Evolutionary conservation across 2,329 filamentous ascomycete species (phyloP), one percentile per base, ranked within the genome.

Genomic region (Neurospora crassa): DNA sequence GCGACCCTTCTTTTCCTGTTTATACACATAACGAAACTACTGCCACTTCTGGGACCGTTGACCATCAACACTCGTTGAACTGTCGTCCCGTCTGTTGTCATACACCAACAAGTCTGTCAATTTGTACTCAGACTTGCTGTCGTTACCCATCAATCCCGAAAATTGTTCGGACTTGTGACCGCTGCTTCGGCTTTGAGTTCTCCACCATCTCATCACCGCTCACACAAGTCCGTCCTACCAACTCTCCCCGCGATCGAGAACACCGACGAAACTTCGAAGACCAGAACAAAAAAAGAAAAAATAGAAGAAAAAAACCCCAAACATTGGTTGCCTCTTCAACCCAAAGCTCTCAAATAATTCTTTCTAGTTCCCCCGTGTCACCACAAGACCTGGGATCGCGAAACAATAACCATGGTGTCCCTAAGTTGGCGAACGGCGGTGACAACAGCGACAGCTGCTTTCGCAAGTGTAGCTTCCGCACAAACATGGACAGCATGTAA

Each of bases 401-500:
- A 43, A n/a, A 69, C 16, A 67, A 59, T 16, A 42, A 73, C 41
- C 8, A 77, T 78, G 76, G 69, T 76, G 42, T 73, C 75, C 40
- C 67, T 73, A 45, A 71, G 71, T 69, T 74, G 74, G 72, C 72
- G 74, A 71, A 73, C 71, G 72, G 67, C 70, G 47, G 74, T 72
- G 18, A 74, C 40, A 41, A 41, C 40, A 41, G 40, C 40, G 14
- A 16, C 72, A 20, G 70, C 76, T 14, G 68, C 76, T 5, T 73
- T 77, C n/a, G 71, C 73, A 53, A 73, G 73, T 37, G 68, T 74
- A 5, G 71, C 75, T 8, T 45, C 74, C 5, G 79, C 78, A 7
- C 80, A 81, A 73, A 81, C 80, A 53, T 79, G 73, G 73, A 76
- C 78, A 34, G 70, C 75, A 41, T 80, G 79, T 74, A 79, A 80